Evolutionary conservation across 768 basidiomycete genomes (phyloP), one percentile per base, ranked within the genome.

Genomic region (Tylopilus vinaceipallidus): DNA sequence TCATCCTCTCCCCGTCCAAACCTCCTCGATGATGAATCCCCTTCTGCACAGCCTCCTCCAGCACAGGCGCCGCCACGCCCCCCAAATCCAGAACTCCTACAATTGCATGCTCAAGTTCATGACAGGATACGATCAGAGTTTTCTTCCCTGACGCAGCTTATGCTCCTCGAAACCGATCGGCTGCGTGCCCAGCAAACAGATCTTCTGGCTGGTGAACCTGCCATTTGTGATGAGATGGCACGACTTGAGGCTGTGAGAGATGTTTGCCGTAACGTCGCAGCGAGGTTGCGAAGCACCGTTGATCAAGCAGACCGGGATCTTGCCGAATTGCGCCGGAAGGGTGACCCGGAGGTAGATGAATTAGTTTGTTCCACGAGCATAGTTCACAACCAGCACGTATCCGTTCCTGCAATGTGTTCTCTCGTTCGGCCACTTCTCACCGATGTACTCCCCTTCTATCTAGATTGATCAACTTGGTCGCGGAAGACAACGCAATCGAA

Each of bases 401-500:
- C 43, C 20, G 6, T 41, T 47, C 39, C 14, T 35, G 4, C 22
- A 39, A 27, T 29, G 17, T 23, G 5, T 17, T 9, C 43, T 39
- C 17, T 42, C 17, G 13, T 29, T 9, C 41, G 36, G 40, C n/a
- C 20, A 33, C 17, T 23, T 34, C 65, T 69, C 33, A 66, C 56
- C 42, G 47, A 22, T 35, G 17, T 49, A 16, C 6, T 12, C n/a
- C 12, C n/a, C 20, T 23, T 22, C 35, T 17, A 36, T 32, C 42
- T 64, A 98, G 95, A 71, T 75, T 99, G 20, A 85, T 98, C 58
- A 91, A 98, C 64, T 78, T 98, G 24, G 87, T 98, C n/a, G 95
- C 97, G n/a, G 97, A 99, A 68, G 97, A 98, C 69, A 94, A 93
- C 61, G 93, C 95, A 2, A 94, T 98, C 64, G 95, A 98, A 71